Base-by-base conservation (phyloP, 768 basidiomycete species). In the Crucibulum laeve region DNA sequence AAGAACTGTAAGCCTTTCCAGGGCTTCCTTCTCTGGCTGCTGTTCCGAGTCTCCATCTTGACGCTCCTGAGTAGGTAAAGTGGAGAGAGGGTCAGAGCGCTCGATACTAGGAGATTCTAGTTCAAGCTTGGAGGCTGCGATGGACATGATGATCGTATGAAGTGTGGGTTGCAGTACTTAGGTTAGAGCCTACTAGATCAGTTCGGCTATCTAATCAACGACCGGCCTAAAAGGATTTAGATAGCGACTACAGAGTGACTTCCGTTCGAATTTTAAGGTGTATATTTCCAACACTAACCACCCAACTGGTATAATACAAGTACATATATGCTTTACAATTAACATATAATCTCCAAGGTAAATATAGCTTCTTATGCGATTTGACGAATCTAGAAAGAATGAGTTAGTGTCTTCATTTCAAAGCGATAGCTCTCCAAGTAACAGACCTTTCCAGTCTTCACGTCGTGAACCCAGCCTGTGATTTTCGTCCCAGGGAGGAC, bases 391-490 rank as follows among this genome's bases (percentile, higher is more conserved):
- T n/a, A n/a, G n/a, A n/a, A n/a, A n/a, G n/a, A n/a, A n/a, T n/a
- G n/a, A n/a, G n/a, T n/a, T n/a, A n/a, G n/a, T n/a, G n/a, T n/a
- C n/a, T n/a, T n/a, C n/a, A n/a, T n/a, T n/a, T n/a, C n/a, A n/a
- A n/a, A n/a, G n/a, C n/a, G n/a, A n/a, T n/a, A n/a, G n/a, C n/a
- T n/a, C n/a, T n/a, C 25, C 37, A 13, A 25, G 15, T 25, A 15
- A 15, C 68, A 30, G 41, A 82, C 77, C 70, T 78, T 77, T 45
- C 81, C 83, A 4, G 72, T 77, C 47, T 71, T 71, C 24, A 84
- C 78, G 47, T 83, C 75, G 49, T 82, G 80, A 8, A 82, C 64
- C 84, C 84, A 86, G 1, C 83, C 84, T 5, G 77, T 80, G 24
- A 86, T 64, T 37, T 59, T 61, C 0, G 76, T 77, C 22, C 65